phyloP scores from a whole-genome alignment of 2,329 filamentous ascomycete species.

The Arthroderma uncinatum region DNA sequence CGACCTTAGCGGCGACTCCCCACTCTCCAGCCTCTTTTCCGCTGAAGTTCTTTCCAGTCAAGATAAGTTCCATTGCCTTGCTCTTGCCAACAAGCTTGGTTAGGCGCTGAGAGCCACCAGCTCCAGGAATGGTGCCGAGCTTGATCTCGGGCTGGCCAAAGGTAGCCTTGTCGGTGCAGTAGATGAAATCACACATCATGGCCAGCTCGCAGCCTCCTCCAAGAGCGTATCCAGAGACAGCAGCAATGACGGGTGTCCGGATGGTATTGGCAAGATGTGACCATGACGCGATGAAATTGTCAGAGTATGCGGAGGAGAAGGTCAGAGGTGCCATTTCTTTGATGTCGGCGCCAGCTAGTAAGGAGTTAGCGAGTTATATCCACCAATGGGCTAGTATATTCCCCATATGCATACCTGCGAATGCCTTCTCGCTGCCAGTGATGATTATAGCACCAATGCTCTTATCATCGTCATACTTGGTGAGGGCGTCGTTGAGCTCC shows the following conservation, averaged over 20 bases:
- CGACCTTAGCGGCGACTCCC: conserved; percentile 77
- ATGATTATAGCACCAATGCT: conserved; percentile 67
- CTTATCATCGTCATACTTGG: conserved; percentile 56
- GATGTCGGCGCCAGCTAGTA: conserved; percentile 78
- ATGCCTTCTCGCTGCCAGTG: conserved; percentile 80
- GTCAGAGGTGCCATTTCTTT: conserved; percentile 95
- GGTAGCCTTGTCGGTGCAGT: conserved; percentile 73
- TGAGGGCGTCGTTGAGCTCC: conserved; percentile 74
- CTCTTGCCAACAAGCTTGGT: conserved; percentile 74
- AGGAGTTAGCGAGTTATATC: conserved; percentile 2
- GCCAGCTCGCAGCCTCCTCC: conserved; percentile 94
- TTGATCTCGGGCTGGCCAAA: conserved; percentile 98
- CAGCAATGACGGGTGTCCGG: conserved; percentile 89
- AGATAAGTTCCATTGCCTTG: conserved; percentile 80
- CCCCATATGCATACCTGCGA: conserved; percentile 45
- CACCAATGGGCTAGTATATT: neutral
- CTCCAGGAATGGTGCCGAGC: conserved; percentile 82
- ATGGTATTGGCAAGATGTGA: conserved; percentile 70
- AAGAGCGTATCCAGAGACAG: conserved; percentile 87
- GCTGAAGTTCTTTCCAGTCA: conserved; percentile 74
- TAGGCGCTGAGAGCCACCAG: conserved; percentile 79
- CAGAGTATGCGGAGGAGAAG: conserved; percentile 77
- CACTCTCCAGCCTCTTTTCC: conserved; percentile 78
- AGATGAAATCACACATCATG: conserved; percentile 94
- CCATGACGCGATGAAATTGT: conserved; percentile 92